Evolutionary conservation across 345 rosid species (phyloP).

Genomic region (rapeseed (Brassica napus)): Da-Ae NC_063450.1:42935001-42935500

Average conservation of each 20-base stretch:
- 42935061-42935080: not conserved
- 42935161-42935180: not conserved
- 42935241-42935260: not conserved
- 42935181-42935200: not conserved
- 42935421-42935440: constrained; percentile 23
- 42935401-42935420: not conserved
- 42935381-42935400: not conserved
- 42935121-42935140: not conserved
- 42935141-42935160: not conserved
- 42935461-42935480: constrained; percentile 27
- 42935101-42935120: not conserved
- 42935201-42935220: not conserved
- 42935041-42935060: not conserved
- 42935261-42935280: not conserved
- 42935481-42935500: constrained; percentile 37
- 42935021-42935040: not conserved
- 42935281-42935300: not conserved
- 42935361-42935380: not conserved
- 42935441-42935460: not conserved
- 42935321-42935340: not conserved
- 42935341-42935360: not conserved
- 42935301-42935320: not conserved
- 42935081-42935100: not conserved
- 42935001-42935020: constrained; percentile 1
- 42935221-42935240: not conserved